Base-by-base conservation (phyloP, 768 basidiomycete species). In the Suillus luteus region DNA sequence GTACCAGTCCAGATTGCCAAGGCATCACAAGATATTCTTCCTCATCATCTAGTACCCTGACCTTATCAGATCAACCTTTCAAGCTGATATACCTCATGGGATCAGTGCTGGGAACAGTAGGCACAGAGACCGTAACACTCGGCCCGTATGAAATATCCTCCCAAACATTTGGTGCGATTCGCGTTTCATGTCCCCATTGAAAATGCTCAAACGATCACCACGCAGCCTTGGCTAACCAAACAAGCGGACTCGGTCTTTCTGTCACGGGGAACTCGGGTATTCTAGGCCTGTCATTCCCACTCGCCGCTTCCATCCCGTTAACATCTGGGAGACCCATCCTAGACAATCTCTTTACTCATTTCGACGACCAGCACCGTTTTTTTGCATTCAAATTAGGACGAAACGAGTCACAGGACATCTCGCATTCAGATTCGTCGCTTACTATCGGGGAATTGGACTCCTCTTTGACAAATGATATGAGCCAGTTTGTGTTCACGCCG, bases 231-330 rank as follows among this genome's bases (percentile, higher is more conserved):
- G 85, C 80, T 58, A 78, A 82, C 57, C 62, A 72, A 59, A 82
- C 84, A 1, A 63, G 68, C 11, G 78, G 75, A 10, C 77, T 87
- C 27, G 77, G 76, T 15, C 78, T 87, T 38, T 71, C 78, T 12
- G 72, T 71, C 15, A 81, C 81, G 1, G 81, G 80, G 22, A 82
- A 83, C 64, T 86, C 85, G 22, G 86, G 85, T 5, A 83, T 86
- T 33, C 69, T 85, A 15, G 87, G 87, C 6, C 79, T 88, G 35
- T 76, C 81, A 0, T 86, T 87, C 67, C 74, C 83, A 15, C 71
- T 77, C 35, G 72, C 75, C 37, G 83, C 84, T 3, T 74, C 82
- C n/a, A 85, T 87, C 19, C 68, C 75, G 35, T 65, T 75, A 40
- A 79, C 76, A 0, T 64, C 72, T n/a, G 85, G 87, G 38, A 73